phyloP scores from a whole-genome alignment of 1,284 basidiomycete genomes.

The Malassezia dermatis region DNA sequence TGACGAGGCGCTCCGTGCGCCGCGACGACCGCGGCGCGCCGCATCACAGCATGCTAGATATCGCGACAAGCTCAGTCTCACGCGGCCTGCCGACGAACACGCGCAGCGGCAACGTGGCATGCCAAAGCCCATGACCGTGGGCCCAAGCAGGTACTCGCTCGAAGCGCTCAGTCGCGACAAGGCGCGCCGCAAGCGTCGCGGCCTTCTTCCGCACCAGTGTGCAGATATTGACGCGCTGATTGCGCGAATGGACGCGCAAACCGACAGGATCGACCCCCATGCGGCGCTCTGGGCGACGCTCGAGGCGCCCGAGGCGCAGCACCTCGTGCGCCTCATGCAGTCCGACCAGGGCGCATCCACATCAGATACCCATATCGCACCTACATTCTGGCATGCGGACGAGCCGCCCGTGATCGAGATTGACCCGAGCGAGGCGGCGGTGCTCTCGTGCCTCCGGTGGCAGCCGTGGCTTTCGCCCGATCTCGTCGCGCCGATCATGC shows the following conservation, averaged over 20 bases:
- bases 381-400: not conserved
- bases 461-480: not conserved
- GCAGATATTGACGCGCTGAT: not conserved
- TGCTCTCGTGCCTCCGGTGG: not conserved
- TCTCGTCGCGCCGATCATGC: not conserved
- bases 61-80: slow-evolving; percentile 3
- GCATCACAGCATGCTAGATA: slow-evolving; percentile 1
- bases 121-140: not conserved
- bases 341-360: not conserved
- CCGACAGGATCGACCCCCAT: not conserved
- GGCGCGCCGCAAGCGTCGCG: not conserved
- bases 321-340: not conserved
- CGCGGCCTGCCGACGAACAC: not conserved
- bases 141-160: not conserved
- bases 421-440: not conserved
- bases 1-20: slow-evolving; percentile 1
- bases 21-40: slow-evolving; percentile 8
- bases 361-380: not conserved
- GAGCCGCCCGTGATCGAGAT: not conserved
- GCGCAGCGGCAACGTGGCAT: not conserved
- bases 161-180: not conserved
- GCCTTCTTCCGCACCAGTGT: not conserved
- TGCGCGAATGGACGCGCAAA: not conserved
- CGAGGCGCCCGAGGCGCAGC: not conserved
- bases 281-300: not conserved